phyloP scores from a whole-genome alignment of 805 yeast genomes.

The Candida methanosorbosa region DNA sequence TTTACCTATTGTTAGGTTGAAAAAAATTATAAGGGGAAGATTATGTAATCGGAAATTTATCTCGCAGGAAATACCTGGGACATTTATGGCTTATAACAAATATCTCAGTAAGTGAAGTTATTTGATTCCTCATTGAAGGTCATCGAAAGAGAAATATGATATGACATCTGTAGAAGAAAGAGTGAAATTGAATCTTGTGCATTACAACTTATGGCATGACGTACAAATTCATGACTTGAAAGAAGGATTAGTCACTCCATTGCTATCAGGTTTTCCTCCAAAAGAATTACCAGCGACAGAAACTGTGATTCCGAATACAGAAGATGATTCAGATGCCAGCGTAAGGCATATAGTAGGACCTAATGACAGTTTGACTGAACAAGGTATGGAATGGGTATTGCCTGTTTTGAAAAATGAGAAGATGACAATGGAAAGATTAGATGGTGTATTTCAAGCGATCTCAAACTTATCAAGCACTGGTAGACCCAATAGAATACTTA shows the following conservation, averaged over 20 bases:
- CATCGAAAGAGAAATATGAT: too few species aligned
- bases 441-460: constrained; percentile 29
- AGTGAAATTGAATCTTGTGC: constrained; percentile 33
- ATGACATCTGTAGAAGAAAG: constrained; percentile 26
- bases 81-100: too few species aligned
- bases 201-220: constrained; percentile 35
- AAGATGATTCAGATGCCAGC: background rate
- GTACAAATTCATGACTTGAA: constrained; percentile 18
- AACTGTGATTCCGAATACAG: constrained; percentile 4
- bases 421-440: constrained; percentile 30
- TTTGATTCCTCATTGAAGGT: too few species aligned
- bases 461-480: background rate
- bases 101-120: too few species aligned
- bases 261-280: background rate
- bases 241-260: background rate
- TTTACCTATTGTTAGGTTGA: too few species aligned
- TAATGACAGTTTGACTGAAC: background rate
- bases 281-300: background rate
- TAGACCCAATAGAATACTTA: constrained; percentile 37
- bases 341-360: background rate
- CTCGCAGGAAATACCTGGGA: too few species aligned
- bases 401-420: constrained; percentile 23
- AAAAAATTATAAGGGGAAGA: too few species aligned
- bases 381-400: constrained; percentile 35
- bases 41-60: too few species aligned